These are phyloP conservation scores for Ustulina deusta DNA, from an alignment of 2,329 filamentous ascomycete species.

Conservation along the genomic window DNA sequence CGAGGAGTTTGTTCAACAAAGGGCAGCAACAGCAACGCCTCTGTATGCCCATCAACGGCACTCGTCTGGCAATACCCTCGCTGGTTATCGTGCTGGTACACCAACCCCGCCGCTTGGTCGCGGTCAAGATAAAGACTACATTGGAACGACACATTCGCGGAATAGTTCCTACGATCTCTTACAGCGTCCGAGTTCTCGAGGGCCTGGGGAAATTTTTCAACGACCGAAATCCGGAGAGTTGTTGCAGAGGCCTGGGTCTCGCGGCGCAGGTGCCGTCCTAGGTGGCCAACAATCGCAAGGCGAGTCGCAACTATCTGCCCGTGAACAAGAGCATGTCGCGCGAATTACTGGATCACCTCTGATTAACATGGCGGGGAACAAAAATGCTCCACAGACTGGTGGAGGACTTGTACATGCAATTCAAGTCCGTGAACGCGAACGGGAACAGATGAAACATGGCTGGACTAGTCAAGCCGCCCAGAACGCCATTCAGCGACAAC, in stretches of 20 bases:
- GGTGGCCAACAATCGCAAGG: constrained; percentile 57
- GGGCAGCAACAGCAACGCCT: constrained; percentile 67
- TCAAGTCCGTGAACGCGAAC: constrained; percentile 82
- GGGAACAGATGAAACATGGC: constrained; percentile 75
- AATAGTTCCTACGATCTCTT: constrained; percentile 58
- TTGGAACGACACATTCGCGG: constrained; percentile 57
- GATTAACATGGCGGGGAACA: constrained; percentile 72
- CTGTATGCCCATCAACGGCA: constrained; percentile 71
- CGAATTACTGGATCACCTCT: constrained; percentile 82
- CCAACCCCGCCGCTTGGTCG: constrained; percentile 59
- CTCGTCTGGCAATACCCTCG: constrained; percentile 64
- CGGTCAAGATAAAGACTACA: constrained; percentile 57
- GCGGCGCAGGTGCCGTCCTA: constrained; percentile 64
- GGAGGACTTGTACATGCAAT: constrained; percentile 81
- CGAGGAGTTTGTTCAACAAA: constrained; percentile 86
- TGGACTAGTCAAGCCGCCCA: constrained; percentile 78
- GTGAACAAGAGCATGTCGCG: constrained; percentile 90
- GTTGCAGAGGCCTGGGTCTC: constrained; percentile 63
- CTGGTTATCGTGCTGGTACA: constrained; percentile 55
- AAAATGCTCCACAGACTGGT: constrained; percentile 63
- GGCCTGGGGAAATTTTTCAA: constrained; percentile 55
- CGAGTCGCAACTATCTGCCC: constrained; percentile 78
- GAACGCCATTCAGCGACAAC: constrained; percentile 77
- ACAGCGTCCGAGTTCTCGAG: constrained; percentile 49
- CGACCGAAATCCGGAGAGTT: constrained; percentile 62